Evolutionary conservation across 2,329 filamentous ascomycete genomes (phyloP), one percentile per base, ranked within the genome.

Genomic region (Talaromyces sp.): DNA sequence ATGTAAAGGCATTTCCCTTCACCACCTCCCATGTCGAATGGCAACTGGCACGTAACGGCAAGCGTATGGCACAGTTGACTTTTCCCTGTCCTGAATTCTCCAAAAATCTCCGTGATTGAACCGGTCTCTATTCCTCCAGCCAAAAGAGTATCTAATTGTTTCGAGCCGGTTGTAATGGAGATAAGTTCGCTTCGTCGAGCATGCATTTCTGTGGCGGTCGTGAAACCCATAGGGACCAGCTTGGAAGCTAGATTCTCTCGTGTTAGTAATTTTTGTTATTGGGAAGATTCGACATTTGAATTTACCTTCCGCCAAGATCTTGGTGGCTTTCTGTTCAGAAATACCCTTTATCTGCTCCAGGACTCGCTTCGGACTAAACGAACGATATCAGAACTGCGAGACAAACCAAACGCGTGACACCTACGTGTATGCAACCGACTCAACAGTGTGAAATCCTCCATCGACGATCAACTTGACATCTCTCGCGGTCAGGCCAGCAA

Each of bases 1-100:
- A 99, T 99, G 71, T 99, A 99, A 55, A 99, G 82, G 71, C 96
- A 99, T 74, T 99, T 99, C 53, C 95, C 95, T 77, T 99, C 95
- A 31, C 96, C 95, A 59, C 95, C 95, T 58, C 95, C 96, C 93
- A 98, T 98, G 72, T 99, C 95, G 73, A 99, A 98, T 1, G 95
- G 95, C 50, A 99, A 77, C 75, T 99, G 95, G 73, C 96, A 99
- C 53, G 95, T 99, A 31, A 99, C 95, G 0, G 96, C 95, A n/a
- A 99, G 82, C 0, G 95, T 99, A 74, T 99, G 96, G 70, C 95
- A 99, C 61, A 99, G 93, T 76, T 99, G 95, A 80, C 92, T 96
- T 79, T 99, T 99, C 75, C 95, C 96, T 0, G 95, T 99, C 69
- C 95, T 85, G 72, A 99, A 99, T 75, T 99, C 95, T 72, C 95